Evolutionary conservation across 2,329 filamentous ascomycete species (phyloP).

Genomic region (Sarocladium kiliense): DNA sequence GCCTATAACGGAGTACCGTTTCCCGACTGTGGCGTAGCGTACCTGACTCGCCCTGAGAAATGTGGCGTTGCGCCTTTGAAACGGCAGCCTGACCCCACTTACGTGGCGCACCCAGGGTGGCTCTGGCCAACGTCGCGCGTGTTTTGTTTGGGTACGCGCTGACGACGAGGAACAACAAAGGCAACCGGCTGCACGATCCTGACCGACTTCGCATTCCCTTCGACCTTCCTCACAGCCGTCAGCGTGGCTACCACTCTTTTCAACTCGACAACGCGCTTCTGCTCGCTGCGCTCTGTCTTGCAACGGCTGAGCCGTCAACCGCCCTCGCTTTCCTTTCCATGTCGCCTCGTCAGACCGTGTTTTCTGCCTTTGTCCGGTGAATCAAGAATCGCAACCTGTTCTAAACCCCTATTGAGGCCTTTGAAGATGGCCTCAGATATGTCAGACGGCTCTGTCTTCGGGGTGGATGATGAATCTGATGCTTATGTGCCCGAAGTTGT

Average conservation of each 20-base stretch:
- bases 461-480: slow-evolving; percentile 35
- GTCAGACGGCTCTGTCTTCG: slow-evolving; percentile 48
- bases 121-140: not conserved
- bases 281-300: slow-evolving; percentile 15
- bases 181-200: not conserved
- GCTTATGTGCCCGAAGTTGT: slow-evolving; percentile 35
- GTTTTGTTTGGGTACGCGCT: slow-evolving; percentile 8
- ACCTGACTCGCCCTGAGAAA: not conserved
- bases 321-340: slow-evolving; percentile 15
- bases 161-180: not conserved
- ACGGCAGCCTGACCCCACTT: not conserved
- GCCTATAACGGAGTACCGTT: no score
- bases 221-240: slow-evolving; percentile 9
- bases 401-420: slow-evolving; percentile 10
- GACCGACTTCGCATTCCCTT: not conserved
- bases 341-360: slow-evolving; percentile 16
- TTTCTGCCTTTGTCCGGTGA: slow-evolving; percentile 15
- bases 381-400: not conserved
- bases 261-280: slow-evolving; percentile 14
- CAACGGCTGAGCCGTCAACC: slow-evolving; percentile 15
- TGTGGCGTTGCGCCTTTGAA: not conserved
- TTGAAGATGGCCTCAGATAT: slow-evolving; percentile 50
- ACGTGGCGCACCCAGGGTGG: not conserved
- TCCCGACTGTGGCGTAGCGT: not conserved
- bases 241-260: slow-evolving; percentile 20